Conservation (phyloP, 1,284 basidiomycete species). For the Naganishia albida region DNA sequence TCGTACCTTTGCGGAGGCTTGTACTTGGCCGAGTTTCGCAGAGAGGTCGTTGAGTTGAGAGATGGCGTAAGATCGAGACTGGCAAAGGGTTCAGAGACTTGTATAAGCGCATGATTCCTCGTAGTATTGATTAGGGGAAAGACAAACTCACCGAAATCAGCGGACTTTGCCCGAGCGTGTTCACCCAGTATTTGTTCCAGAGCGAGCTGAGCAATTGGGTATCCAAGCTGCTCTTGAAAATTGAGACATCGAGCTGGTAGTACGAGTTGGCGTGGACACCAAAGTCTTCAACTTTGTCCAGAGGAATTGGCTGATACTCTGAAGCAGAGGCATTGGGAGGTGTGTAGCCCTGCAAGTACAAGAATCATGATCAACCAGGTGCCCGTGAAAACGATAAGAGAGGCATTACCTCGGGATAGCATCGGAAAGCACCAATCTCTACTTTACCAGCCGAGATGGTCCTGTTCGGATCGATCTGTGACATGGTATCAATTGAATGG, state of each 20-base stretch:
- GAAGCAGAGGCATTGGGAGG: slow-evolving; percentile 73
- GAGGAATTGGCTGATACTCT: slow-evolving; percentile 86
- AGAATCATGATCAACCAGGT: not conserved
- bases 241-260: slow-evolving; percentile 88
- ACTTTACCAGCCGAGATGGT: slow-evolving; percentile 97
- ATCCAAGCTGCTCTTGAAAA: slow-evolving; percentile 89
- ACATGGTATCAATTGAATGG: not conserved
- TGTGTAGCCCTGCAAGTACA: slow-evolving; percentile 76
- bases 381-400: not conserved
- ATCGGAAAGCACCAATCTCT: slow-evolving; percentile 97
- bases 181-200: slow-evolving; percentile 99
- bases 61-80: slow-evolving; percentile 91
- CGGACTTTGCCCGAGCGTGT: slow-evolving; percentile 86
- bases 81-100: not conserved
- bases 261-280: slow-evolving; percentile 98
- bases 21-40: slow-evolving; percentile 65
- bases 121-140: not conserved
- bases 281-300: slow-evolving; percentile 94
- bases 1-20: slow-evolving; percentile 53
- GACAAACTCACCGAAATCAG: slow-evolving; percentile 72
- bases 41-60: slow-evolving; percentile 85
- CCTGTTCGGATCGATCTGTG: slow-evolving; percentile 94
- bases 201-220: slow-evolving; percentile 80
- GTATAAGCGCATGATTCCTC: not conserved
- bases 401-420: slow-evolving; percentile 72